Evolutionary conservation across 2,329 filamentous ascomycete genomes (phyloP).

Genomic region (Coniochaeta prunicola): DNA sequence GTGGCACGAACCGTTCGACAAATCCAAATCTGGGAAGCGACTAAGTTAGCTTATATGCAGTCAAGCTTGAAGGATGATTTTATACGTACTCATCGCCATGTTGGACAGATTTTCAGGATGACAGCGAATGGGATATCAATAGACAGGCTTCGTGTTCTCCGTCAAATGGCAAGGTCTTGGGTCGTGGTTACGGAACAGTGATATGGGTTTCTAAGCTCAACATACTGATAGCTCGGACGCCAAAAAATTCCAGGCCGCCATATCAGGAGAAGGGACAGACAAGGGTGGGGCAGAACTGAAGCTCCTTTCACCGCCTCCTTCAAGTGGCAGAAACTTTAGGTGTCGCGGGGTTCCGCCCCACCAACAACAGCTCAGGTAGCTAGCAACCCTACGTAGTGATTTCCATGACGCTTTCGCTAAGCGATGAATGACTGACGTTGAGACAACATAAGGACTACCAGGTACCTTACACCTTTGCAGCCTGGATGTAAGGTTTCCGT

Average conservation of each 20-base stretch:
- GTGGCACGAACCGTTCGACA: conserved; percentile 64
- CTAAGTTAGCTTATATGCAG: conserved; percentile 8
- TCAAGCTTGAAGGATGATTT: conserved; percentile 10
- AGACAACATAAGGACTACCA: neutral
- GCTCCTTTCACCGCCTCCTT: neutral
- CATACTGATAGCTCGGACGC: neutral
- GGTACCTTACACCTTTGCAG: no score
- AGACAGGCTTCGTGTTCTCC: neutral
- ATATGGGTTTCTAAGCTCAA: neutral
- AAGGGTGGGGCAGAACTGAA: neutral
- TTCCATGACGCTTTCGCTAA: neutral
- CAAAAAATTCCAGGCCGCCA: conserved; percentile 3
- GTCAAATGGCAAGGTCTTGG: neutral
- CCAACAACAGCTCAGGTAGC: neutral
- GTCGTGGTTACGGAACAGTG: neutral
- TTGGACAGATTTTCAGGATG: conserved; percentile 19
- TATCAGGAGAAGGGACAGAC: neutral
- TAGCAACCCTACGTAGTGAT: neutral
- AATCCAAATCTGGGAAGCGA: conserved; percentile 61
- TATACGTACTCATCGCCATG: conserved; percentile 53
- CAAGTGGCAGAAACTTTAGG: neutral
- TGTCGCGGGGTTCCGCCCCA: neutral
- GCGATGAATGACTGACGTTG: neutral
- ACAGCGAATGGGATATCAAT: neutral
- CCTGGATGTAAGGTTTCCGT: no score